Conservation (phyloP, 768 basidiomycete species). For the Hygrophorus pudorinus region DNA sequence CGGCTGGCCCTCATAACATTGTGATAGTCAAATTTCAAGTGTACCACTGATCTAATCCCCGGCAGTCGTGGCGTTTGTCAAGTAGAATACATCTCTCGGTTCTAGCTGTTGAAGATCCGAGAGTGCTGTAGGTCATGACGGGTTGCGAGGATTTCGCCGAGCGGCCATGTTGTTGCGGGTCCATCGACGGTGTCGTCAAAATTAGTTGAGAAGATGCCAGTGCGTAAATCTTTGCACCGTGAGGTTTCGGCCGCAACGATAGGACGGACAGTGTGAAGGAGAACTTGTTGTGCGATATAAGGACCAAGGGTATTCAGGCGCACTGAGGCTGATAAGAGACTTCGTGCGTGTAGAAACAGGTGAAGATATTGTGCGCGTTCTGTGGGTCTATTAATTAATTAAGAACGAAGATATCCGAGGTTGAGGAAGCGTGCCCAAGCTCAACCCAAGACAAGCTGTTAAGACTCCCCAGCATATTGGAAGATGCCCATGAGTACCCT, state of each 20-base stretch:
- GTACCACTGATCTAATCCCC: neutral
- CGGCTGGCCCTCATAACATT: conserved; percentile 68
- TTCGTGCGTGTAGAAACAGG: conserved; percentile 86
- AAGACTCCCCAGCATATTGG: conserved; percentile 88
- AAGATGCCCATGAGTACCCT: conserved; percentile 69
- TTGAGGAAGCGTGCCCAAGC: conserved; percentile 41
- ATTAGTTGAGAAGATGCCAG: conserved; percentile 25
- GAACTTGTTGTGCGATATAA: conserved; percentile 81
- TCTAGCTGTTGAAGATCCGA: conserved; percentile 86
- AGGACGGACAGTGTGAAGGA: conserved; percentile 62
- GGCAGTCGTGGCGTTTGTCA: neutral
- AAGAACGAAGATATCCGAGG: neutral
- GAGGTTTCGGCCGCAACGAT: conserved; percentile 48
- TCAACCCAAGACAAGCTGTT: conserved; percentile 64
- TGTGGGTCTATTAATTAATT: conserved; percentile 20
- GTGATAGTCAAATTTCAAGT: conserved; percentile 19
- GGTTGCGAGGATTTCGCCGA: conserved; percentile 85
- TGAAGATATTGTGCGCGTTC: conserved; percentile 81
- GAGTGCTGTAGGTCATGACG: conserved; percentile 95
- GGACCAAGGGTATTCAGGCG: conserved; percentile 89
- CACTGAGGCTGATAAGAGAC: conserved; percentile 85
- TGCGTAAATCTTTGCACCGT: conserved; percentile 38
- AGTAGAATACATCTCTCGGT: conserved; percentile 1
- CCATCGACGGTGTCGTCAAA: conserved; percentile 38
- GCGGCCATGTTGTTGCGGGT: conserved; percentile 90